Conservation (phyloP, 495 filamentous ascomycete species). For the Penicillium ucsense region DNA sequence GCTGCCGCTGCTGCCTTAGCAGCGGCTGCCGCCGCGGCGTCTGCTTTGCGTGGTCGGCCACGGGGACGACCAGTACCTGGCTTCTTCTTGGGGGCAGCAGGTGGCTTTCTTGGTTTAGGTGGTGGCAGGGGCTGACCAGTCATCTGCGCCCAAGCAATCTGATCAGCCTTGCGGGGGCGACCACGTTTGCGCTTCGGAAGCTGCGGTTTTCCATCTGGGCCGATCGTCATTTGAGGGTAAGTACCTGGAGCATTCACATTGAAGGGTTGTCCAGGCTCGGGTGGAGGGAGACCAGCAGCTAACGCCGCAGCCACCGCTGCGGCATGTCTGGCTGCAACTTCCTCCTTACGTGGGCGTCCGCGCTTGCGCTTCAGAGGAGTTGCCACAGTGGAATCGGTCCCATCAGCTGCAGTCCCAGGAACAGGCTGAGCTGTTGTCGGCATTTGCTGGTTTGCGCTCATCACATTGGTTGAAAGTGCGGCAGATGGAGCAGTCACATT, state of each 20-base stretch:
- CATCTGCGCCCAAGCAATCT: conserved; percentile 17
- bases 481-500: not conserved
- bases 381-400: conserved; percentile 2
- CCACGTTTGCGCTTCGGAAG: conserved; percentile 30
- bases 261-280: conserved; percentile 17
- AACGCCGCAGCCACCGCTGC: conserved; percentile 12
- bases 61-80: conserved; percentile 29
- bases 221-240: conserved; percentile 12
- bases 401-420: not conserved
- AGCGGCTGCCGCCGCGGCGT: conserved; percentile 27
- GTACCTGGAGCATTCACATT: conserved; percentile 6
- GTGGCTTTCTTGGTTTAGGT: conserved; percentile 20
- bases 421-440: not conserved
- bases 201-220: conserved; percentile 25
- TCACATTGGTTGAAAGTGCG: not conserved
- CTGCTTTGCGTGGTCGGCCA: conserved; percentile 31
- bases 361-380: conserved; percentile 14
- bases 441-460: conserved; percentile 12
- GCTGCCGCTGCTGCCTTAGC: conserved; percentile 18
- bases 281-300: conserved; percentile 8
- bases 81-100: conserved; percentile 14
- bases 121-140: conserved; percentile 19
- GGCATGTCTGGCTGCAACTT: conserved; percentile 17
- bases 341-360: conserved; percentile 20
- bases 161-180: conserved; percentile 32